Evolutionary conservation across 2,329 filamentous ascomycete species (phyloP), one percentile per base, ranked within the genome.

Genomic region (Nemania diffusa): DNA sequence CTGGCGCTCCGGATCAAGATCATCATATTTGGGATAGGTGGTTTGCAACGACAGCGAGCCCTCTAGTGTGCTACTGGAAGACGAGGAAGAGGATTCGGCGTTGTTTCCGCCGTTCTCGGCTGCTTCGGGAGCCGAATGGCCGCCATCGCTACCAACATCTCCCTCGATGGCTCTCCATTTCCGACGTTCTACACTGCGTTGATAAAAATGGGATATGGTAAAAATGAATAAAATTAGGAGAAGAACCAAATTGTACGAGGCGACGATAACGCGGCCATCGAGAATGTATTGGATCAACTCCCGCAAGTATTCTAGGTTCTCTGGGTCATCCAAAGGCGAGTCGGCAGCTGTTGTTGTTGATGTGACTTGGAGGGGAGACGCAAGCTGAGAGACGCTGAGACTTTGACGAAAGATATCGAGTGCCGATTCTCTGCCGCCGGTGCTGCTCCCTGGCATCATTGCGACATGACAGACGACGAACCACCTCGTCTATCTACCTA

Each of bases 171-270:
- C 55, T 37, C 46, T 64, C 73, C 76, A 76, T 70, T 64, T 76
- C 15, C 56, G 70, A 34, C 64, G 68, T 34, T 77, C 70, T 9
- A 53, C 69, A 22, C 68, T 53, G 1, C 44, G 73, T 62, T 73
- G 72, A 27, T 57, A 51, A 17, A 72, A 22, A 56, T 81, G 78
- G 13, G 71, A 60, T 17, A 74, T 46, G 1, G 78, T 55, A 24
- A 81, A 71, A 2, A 76, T 13, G 0, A 71, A 24, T 4, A 82
- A 71, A 8, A 78, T 56, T 5, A 60, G 26, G 2, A 81, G 27
- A 17, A 82, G 64, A 17, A 76, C 74, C 22, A 76, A 42, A 60
- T 81, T 82, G 67, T 81, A 82, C 5, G 68, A 74, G 15, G 71
- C 69, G 13, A 76, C 71, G 22, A 82, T 73, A 5, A 52, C 55